Evolutionary conservation across 352 stramenopile species (phyloP).

Genomic region (Pythium folliculosum): DNA sequence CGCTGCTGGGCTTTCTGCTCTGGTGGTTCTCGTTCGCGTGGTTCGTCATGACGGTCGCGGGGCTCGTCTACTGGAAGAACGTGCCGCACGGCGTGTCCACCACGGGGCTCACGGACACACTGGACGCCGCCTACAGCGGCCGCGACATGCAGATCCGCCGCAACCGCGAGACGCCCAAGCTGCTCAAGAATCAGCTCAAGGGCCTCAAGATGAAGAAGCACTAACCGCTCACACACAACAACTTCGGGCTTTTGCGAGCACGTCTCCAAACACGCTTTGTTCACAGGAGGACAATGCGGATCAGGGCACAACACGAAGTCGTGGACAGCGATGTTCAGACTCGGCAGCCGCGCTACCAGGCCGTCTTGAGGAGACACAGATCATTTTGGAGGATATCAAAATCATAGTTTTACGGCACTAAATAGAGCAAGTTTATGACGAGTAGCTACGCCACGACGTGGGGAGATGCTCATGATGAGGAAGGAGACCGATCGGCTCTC

Average conservation of each 20-base stretch:
- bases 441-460: too few species aligned
- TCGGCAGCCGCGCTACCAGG: too few species aligned
- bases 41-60: slow-evolving; percentile 51
- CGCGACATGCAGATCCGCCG: slow-evolving; percentile 24
- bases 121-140: not conserved
- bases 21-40: slow-evolving; percentile 54
- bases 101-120: slow-evolving; percentile 22
- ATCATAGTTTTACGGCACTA: slow-evolving; percentile 15
- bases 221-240: too few species aligned
- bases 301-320: too few species aligned
- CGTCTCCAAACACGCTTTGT: too few species aligned
- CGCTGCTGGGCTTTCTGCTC: slow-evolving; percentile 68
- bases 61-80: slow-evolving; percentile 73
- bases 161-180: slow-evolving; percentile 70
- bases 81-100: slow-evolving; percentile 38
- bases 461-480: not conserved
- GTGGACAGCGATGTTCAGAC: too few species aligned
- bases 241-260: not conserved
- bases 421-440: slow-evolving; percentile 8
- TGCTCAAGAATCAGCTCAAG: slow-evolving; percentile 76
- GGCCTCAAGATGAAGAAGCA: slow-evolving; percentile 69
- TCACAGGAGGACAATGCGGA: too few species aligned
- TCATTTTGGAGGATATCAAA: not conserved
- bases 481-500: too few species aligned
- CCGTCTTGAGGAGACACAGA: not conserved